phyloP scores from a whole-genome alignment of 1,284 basidiomycete genomes.

The Hortiboletus rubellus region DNA sequence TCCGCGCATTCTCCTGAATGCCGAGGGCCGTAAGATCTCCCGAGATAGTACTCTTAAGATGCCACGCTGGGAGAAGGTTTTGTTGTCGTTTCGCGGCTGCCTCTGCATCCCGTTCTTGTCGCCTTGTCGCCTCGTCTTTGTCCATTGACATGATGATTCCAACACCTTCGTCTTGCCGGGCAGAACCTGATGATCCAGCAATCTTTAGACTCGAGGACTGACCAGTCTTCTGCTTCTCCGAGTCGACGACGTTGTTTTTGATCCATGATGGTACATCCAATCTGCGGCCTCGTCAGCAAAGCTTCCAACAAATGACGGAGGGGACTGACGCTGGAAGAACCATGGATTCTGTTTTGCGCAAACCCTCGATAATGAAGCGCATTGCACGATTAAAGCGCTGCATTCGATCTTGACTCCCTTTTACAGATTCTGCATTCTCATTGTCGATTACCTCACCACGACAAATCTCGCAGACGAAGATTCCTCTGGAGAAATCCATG shows the following conservation, averaged over 20 bases:
- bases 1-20: constrained; percentile 60
- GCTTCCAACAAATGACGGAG: background rate
- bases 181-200: constrained; percentile 63
- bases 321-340: constrained; percentile 69
- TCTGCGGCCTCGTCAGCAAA: constrained; percentile 39
- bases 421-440: constrained; percentile 84
- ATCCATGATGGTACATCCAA: constrained; percentile 85
- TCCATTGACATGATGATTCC: constrained; percentile 81
- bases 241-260: constrained; percentile 61
- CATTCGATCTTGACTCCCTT: constrained; percentile 90
- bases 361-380: constrained; percentile 79
- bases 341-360: constrained; percentile 90
- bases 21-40: constrained; percentile 89
- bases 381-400: constrained; percentile 94
- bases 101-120: constrained; percentile 65
- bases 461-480: constrained; percentile 79
- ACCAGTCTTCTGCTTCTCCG: constrained; percentile 54
- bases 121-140: constrained; percentile 71
- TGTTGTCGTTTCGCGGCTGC: constrained; percentile 81
- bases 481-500: constrained; percentile 64
- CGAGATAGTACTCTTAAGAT: constrained; percentile 91
- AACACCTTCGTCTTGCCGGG: constrained; percentile 68
- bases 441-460: constrained; percentile 85
- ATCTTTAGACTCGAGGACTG: constrained; percentile 62
- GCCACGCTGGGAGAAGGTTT: constrained; percentile 92